Evolutionary conservation across 2,329 filamentous ascomycete species (phyloP), one percentile per base, ranked within the genome.

Genomic region (Xylaria polymorpha): DNA sequence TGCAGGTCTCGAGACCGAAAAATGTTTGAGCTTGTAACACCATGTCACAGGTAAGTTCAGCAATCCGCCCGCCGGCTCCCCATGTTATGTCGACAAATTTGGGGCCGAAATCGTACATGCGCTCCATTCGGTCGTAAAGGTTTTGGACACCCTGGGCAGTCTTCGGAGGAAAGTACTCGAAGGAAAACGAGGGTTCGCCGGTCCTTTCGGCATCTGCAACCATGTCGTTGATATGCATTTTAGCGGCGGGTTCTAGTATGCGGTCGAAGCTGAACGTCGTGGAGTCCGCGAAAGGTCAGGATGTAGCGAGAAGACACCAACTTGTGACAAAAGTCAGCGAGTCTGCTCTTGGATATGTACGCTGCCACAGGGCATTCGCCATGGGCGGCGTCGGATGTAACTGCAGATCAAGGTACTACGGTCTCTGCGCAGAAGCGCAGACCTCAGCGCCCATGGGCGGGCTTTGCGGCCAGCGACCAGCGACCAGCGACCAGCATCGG

Each of bases 141-240:
- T 99, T 99, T 84, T 99, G 96, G 14, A 99, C 95, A 86, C 96
- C 96, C 83, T 96, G 93, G 12, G 93, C 92, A 8, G 96, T 99
- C 85, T 99, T 99, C 46, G 96, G 96, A 61, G 96, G 96, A 83
- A 99, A 99, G 86, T 97, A 99, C 82, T 99, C 96, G 85, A 99
- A 99, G 69, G 96, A 99, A 86, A 98, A 98, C 79, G 94, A 96
- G 67, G 94, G 92, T 77, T 92, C 88, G 79, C 90, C 90, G 77
- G 91, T 89, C 83, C 88, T 87, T 82, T 94, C 90, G 81, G 94
- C 91, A 76, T 95, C 92, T 75, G 88, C 86, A 77, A 99, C 87
- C 86, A 98, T 98, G 77, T 96, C 90, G 75, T 91, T 93, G 86
- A 99, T 95, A 84, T 98, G 96, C 95, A 99, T 98, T 73, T 79